Conservation (phyloP, 1,139 yeast species). For the Blastobotrys indianensis region DNA sequence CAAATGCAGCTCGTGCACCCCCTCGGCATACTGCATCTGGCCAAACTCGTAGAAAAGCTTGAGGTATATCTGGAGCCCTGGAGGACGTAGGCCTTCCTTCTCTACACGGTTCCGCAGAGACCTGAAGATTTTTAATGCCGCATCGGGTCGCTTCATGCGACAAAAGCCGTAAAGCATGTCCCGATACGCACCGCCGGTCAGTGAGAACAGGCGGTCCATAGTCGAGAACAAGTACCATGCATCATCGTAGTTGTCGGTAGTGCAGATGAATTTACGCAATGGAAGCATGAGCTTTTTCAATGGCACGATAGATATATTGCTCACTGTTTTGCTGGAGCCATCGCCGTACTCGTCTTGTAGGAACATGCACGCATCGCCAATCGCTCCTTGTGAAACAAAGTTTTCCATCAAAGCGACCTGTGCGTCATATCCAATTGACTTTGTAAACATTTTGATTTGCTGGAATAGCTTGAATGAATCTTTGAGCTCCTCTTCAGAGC, state of each 20-base stretch:
- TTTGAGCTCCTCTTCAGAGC: slow-evolving; percentile 24
- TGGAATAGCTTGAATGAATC: slow-evolving; percentile 30
- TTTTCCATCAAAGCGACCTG: slow-evolving; percentile 43
- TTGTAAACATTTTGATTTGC: slow-evolving; percentile 37
- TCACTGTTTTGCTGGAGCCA: slow-evolving; percentile 40
- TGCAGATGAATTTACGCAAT: slow-evolving; percentile 36
- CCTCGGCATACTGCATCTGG: slow-evolving; percentile 52
- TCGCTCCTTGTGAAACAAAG: slow-evolving; percentile 45
- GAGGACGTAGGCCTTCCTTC: slow-evolving; percentile 58
- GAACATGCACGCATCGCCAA: slow-evolving; percentile 55
- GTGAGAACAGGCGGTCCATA: slow-evolving; percentile 50
- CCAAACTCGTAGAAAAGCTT: slow-evolving; percentile 62
- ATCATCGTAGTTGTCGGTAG: slow-evolving; percentile 39
- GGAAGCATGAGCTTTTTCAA: slow-evolving; percentile 39
- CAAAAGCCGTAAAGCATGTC: slow-evolving; percentile 60
- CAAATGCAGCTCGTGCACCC: slow-evolving; percentile 61
- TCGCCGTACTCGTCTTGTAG: slow-evolving; percentile 50
- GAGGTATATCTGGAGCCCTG: slow-evolving; percentile 56
- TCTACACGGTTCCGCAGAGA: slow-evolving; percentile 54
- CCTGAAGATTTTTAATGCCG: slow-evolving; percentile 59
- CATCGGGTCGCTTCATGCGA: slow-evolving; percentile 52
- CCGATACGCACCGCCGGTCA: slow-evolving; percentile 56
- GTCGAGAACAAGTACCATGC: slow-evolving; percentile 64
- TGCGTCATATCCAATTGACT: slow-evolving; percentile 38
- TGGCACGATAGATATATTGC: slow-evolving; percentile 25